These are phyloP conservation scores for Apiotrichum siamense DNA, from an alignment of 1,284 basidiomycete species.

Conservation along the genomic window DNA sequence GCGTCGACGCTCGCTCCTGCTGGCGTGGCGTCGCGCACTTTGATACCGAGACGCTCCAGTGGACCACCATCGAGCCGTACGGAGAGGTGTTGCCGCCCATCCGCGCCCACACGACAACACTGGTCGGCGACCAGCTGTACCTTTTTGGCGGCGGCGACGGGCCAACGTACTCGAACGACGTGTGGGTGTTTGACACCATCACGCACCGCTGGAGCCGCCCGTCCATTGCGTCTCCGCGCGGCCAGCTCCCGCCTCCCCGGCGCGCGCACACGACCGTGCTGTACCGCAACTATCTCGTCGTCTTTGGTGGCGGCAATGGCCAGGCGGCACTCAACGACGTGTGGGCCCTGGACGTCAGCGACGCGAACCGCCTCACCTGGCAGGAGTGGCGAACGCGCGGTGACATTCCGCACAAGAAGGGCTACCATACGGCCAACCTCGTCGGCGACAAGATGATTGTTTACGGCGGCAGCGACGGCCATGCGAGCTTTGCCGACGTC, in stretches of 20 bases:
- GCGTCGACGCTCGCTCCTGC: constrained; percentile 68
- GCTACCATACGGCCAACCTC: constrained; percentile 85
- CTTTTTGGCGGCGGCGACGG: constrained; percentile 83
- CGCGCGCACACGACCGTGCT: constrained; percentile 81
- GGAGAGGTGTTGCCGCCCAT: constrained; percentile 74
- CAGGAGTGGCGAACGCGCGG: constrained; percentile 51
- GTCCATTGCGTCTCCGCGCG: constrained; percentile 26
- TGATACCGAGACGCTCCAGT: constrained; percentile 85
- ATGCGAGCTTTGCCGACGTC: constrained; percentile 70
- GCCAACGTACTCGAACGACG: constrained; percentile 54
- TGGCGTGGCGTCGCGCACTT: constrained; percentile 77
- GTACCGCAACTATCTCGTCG: constrained; percentile 66
- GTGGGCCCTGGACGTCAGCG: constrained; percentile 67
- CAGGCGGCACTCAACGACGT: constrained; percentile 81
- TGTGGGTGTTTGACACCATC: constrained; percentile 75
- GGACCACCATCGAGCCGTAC: constrained; percentile 66
- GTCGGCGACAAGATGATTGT: constrained; percentile 62
- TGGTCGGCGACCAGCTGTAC: constrained; percentile 69
- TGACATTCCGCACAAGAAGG: constrained; percentile 56
- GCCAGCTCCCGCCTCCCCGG: constrained; percentile 58
- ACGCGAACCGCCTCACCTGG: constrained; percentile 45
- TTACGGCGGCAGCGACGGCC: constrained; percentile 49
- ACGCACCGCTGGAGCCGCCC: constrained; percentile 60
- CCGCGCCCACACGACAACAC: constrained; percentile 80
- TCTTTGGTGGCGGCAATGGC: constrained; percentile 90